Evolutionary conservation across 169 alveolate species (phyloP).

Genomic region (Eimeria maxima): DNA sequence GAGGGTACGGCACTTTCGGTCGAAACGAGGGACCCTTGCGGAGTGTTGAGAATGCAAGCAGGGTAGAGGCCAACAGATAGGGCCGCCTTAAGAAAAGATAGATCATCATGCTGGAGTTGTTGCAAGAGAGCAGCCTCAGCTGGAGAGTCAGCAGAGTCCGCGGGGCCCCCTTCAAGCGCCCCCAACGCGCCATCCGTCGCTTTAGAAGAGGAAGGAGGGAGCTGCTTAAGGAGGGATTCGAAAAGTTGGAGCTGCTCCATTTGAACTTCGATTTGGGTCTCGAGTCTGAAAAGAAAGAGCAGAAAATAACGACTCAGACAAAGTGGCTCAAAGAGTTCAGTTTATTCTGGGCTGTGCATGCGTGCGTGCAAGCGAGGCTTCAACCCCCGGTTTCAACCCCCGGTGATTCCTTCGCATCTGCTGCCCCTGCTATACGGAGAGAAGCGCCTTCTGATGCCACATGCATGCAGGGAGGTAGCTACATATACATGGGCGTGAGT

Average conservation of each 20-base stretch:
- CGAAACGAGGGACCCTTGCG: background rate
- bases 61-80: conserved; percentile 7
- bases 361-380: background rate
- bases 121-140: background rate
- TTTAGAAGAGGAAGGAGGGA: background rate
- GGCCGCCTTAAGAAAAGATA: background rate
- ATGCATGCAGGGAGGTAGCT: background rate
- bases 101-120: background rate
- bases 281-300: background rate
- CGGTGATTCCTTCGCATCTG: background rate
- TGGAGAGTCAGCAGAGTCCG: background rate
- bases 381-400: background rate
- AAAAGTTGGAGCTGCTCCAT: conserved; percentile 15
- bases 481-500: background rate
- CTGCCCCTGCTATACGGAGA: background rate
- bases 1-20: no score
- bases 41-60: background rate
- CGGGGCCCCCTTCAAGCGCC: conserved; percentile 29
- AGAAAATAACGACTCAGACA: background rate
- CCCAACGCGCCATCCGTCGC: background rate
- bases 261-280: conserved; percentile 9
- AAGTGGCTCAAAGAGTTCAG: background rate
- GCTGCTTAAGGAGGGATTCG: background rate
- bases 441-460: background rate
- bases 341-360: background rate